Evolutionary conservation across 768 basidiomycete genomes (phyloP), one percentile per base, ranked within the genome.

Genomic region (Boletus pseudopeckii): DNA sequence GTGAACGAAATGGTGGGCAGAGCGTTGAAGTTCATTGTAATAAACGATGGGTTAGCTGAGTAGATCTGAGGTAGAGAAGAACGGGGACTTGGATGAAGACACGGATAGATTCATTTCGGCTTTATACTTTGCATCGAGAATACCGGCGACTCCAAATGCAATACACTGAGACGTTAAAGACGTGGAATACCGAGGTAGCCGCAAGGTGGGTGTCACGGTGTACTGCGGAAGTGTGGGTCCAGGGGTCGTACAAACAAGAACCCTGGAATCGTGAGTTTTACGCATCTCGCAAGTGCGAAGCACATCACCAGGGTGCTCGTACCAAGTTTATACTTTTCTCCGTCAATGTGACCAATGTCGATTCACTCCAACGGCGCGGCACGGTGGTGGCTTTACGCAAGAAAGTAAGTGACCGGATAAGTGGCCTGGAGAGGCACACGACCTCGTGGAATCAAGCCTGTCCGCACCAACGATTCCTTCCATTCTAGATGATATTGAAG

Each of bases 1-100:
- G 65, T 52, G 50, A 77, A 67, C 45, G 64, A 67, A 37, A 77
- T 38, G 17, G 65, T 68, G 5, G 74, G 70, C 5, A 60, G 53
- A 45, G 53, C 63, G 17, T 61, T 65, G 50, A 61, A 58, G 53
- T 63, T 61, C 68, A 70, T 70, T 18, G 41, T 44, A 7, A 22
- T 15, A 11, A 45, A 33, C 17, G 40, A 14, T 30, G 7, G n/a
- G 32, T 20, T 14, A 15, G 14, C 18, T 22, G 46, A 49, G 34
- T 7, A 11, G 40, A 45, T 43, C n/a, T 11, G 47, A 48, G 48
- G 51, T 20, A 45, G 44, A 36, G 44, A 28, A 30, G 18, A 43
- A 40, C 9, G 39, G 50, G 45, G 37, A 28, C n/a, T 10, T 34
- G 44, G 34, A 50, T 52, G 43, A 2, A 41, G 34, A 30, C 26